phyloP scores from a whole-genome alignment of 305 asterid species.

The Ajuga reptans region DNA sequence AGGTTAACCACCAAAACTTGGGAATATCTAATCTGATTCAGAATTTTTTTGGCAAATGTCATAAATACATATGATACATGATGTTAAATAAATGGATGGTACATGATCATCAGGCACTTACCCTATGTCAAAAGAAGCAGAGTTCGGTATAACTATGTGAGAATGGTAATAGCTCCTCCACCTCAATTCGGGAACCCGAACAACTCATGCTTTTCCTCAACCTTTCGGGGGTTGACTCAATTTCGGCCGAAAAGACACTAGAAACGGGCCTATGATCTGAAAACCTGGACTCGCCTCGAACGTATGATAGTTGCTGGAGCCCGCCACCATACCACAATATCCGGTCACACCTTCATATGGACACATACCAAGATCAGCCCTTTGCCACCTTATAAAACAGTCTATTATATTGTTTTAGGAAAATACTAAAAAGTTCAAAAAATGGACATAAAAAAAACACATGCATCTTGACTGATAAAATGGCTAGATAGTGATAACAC shows the following conservation, averaged over 20 bases:
- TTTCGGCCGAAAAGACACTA: constrained; percentile 80
- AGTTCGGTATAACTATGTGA: constrained; percentile 88
- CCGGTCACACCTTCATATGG: constrained; percentile 70
- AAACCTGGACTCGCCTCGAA: constrained; percentile 78
- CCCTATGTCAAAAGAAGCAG: constrained; percentile 56
- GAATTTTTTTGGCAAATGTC: constrained; percentile 17
- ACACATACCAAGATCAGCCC: constrained; percentile 16
- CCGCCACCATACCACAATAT: constrained; percentile 82
- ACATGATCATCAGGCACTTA: neutral
- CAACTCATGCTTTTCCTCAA: constrained; percentile 75
- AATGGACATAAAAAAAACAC: too few relatives aligned
- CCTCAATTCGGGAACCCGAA: constrained; percentile 73
- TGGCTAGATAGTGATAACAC: neutral
- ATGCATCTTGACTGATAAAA: neutral
- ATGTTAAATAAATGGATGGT: neutral
- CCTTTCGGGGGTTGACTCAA: constrained; percentile 57
- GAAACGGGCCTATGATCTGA: constrained; percentile 93
- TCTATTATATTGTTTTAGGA: neutral
- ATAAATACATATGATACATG: neutral
- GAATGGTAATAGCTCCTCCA: constrained; percentile 80
- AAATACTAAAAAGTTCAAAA: neutral
- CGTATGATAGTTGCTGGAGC: constrained; percentile 75
- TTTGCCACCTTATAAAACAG: neutral
- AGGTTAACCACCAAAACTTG: constrained; percentile 12
- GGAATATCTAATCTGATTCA: constrained; percentile 21